These are phyloP conservation scores for Elsinoe batatas DNA, from an alignment of 2,329 filamentous ascomycete genomes.

Conservation along the genomic window DNA sequence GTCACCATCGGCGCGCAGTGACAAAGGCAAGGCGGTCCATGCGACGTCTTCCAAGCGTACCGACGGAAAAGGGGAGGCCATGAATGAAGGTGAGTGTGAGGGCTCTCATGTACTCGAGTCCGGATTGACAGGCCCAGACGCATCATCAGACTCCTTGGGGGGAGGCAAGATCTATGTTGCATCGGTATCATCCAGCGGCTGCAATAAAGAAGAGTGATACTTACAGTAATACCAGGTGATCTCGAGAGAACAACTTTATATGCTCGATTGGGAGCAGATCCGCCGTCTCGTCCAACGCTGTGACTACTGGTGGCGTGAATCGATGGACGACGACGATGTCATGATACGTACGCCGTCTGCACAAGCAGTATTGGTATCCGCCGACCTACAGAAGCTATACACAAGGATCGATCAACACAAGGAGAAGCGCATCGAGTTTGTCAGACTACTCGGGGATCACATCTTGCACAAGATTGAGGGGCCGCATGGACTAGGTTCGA, in stretches of 20 bases:
- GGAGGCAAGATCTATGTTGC: background rate
- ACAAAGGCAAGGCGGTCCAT: too few species aligned
- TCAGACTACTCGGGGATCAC: background rate
- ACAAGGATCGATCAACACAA: background rate
- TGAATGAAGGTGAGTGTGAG: too few species aligned
- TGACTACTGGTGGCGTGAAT: background rate
- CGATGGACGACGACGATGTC: background rate
- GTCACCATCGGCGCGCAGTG: too few species aligned
- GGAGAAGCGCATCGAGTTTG: background rate
- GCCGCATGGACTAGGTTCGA: background rate
- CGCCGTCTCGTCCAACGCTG: background rate
- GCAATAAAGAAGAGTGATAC: background rate
- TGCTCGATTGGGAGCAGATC: conserved; percentile 4
- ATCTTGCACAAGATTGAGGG: background rate
- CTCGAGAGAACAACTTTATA: background rate
- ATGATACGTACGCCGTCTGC: background rate
- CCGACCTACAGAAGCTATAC: conserved; percentile 4
- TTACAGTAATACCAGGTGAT: background rate
- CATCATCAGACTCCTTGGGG: too few species aligned
- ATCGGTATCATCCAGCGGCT: background rate
- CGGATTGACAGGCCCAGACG: too few species aligned
- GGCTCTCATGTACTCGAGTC: too few species aligned
- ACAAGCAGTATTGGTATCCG: background rate
- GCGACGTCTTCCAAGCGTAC: too few species aligned
- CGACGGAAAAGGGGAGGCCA: too few species aligned